These are phyloP conservation scores for Dimargaris verticillata DNA, from an alignment of 192 early-diverging fungal species.

Conservation along the genomic window DNA sequence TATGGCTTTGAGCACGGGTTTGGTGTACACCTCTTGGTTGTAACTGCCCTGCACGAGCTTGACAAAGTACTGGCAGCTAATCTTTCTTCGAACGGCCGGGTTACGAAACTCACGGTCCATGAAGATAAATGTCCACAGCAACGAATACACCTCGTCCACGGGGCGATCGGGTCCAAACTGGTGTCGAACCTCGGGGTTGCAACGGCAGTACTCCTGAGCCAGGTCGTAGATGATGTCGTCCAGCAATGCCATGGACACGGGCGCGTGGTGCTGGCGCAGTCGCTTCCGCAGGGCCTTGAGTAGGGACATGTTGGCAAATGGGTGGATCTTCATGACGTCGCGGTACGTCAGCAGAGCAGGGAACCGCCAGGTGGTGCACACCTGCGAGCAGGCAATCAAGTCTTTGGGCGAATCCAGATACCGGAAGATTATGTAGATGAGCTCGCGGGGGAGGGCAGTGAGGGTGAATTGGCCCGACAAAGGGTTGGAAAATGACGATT, in stretches of 20 bases:
- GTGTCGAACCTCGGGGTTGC: background rate
- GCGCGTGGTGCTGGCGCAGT: slow-evolving; percentile 3
- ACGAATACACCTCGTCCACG: background rate
- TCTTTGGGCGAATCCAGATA: slow-evolving; percentile 3
- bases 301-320: slow-evolving; percentile 9
- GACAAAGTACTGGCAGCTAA: slow-evolving; percentile 10
- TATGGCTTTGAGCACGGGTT: slow-evolving; percentile 1
- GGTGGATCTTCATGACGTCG: background rate
- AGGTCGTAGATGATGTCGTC: slow-evolving; percentile 9
- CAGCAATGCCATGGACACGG: background rate
- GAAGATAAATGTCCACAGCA: slow-evolving; percentile 10
- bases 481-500: background rate
- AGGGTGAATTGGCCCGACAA: background rate
- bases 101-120: slow-evolving; percentile 11
- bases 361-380: slow-evolving; percentile 6
- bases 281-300: slow-evolving; percentile 1
- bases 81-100: background rate
- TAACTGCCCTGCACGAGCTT: slow-evolving; percentile 9
- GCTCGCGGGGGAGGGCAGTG: background rate
- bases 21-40: slow-evolving; percentile 4
- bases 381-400: slow-evolving; percentile 1
- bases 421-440: background rate
- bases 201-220: slow-evolving; percentile 7
- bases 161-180: background rate
- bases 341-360: slow-evolving; percentile 6